Evolutionary conservation across 768 basidiomycete species (phyloP).

Genomic region (Phylloporus sp.): DNA sequence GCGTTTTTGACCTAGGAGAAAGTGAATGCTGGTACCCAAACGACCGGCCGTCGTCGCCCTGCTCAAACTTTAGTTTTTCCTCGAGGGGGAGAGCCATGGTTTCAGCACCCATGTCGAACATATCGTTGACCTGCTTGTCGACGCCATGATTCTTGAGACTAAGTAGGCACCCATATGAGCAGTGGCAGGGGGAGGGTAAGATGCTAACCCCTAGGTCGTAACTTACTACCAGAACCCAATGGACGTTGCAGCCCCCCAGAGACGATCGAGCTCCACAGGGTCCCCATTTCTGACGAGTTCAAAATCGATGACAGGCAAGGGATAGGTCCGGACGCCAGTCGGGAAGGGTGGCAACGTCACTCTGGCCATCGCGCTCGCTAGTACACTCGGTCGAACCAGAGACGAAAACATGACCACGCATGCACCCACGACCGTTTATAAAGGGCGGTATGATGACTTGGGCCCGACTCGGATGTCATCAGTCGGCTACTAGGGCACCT

Average conservation of each 20-base stretch:
- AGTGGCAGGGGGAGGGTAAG: too few species aligned
- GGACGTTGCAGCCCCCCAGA: constrained; percentile 46
- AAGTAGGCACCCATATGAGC: not conserved
- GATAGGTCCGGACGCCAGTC: constrained; percentile 38
- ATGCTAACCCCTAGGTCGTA: too few species aligned
- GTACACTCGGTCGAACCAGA: too few species aligned
- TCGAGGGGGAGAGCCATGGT: constrained; percentile 38
- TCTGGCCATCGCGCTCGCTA: constrained; percentile 37
- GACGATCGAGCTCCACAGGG: constrained; percentile 34
- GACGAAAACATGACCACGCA: too few species aligned
- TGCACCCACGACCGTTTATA: too few species aligned
- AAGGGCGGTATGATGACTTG: too few species aligned
- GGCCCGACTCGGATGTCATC: too few species aligned
- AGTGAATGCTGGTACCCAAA: too few species aligned
- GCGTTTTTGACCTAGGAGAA: too few species aligned
- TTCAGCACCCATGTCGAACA: constrained; percentile 41
- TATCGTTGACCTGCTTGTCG: constrained; percentile 31
- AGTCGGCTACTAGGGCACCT: too few species aligned
- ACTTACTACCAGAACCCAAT: constrained; percentile 55
- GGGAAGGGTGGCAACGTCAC: constrained; percentile 40
- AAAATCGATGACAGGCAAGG: constrained; percentile 44
- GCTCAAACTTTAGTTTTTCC: constrained; percentile 41
- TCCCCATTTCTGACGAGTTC: constrained; percentile 33
- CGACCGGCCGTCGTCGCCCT: constrained; percentile 38
- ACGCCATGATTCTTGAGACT: constrained; percentile 43